Conservation (phyloP, 1,139 yeast genomes). For the Nematodospora anomalae region DNA sequence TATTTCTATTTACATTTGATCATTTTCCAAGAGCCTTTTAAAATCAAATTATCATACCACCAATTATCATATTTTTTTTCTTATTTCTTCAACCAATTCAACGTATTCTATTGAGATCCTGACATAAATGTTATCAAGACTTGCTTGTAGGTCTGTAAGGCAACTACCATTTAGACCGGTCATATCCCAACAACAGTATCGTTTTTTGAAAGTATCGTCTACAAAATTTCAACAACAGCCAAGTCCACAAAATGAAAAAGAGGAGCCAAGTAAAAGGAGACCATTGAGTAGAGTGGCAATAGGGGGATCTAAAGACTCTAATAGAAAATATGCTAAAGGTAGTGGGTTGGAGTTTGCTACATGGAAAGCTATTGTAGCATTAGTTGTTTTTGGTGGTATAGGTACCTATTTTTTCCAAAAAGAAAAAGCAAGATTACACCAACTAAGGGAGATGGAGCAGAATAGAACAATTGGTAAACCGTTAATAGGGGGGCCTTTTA, state of each 20-base stretch:
- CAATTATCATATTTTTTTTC: not conserved
- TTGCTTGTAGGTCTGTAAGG: conserved; percentile 1
- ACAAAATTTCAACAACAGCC: conserved; percentile 8
- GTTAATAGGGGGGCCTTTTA: conserved; percentile 87
- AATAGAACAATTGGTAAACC: conserved; percentile 92
- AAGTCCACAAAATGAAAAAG: conserved; percentile 3
- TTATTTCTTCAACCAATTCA: not conserved
- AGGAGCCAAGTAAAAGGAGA: conserved; percentile 25
- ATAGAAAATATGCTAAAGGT: conserved; percentile 32
- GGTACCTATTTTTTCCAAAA: conserved; percentile 66
- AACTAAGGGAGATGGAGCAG: conserved; percentile 77
- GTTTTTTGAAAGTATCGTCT: conserved; percentile 1
- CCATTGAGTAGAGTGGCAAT: conserved; percentile 53
- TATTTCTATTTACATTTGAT: too few species aligned
- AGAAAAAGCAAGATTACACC: conserved; percentile 72
- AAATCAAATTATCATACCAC: conserved; percentile 5
- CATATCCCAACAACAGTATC: not conserved
- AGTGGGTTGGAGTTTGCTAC: conserved; percentile 63
- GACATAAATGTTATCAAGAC: conserved; percentile 1
- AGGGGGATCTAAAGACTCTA: conserved; percentile 32
- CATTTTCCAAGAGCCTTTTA: too few species aligned
- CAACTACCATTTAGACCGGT: not conserved
- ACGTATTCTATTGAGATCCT: not conserved
- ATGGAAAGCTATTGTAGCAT: conserved; percentile 80
- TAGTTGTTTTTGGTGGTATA: conserved; percentile 67